Evolutionary conservation across 2,329 filamentous ascomycete species (phyloP), one percentile per base, ranked within the genome.

Genomic region (Talaromyces sp.): DNA sequence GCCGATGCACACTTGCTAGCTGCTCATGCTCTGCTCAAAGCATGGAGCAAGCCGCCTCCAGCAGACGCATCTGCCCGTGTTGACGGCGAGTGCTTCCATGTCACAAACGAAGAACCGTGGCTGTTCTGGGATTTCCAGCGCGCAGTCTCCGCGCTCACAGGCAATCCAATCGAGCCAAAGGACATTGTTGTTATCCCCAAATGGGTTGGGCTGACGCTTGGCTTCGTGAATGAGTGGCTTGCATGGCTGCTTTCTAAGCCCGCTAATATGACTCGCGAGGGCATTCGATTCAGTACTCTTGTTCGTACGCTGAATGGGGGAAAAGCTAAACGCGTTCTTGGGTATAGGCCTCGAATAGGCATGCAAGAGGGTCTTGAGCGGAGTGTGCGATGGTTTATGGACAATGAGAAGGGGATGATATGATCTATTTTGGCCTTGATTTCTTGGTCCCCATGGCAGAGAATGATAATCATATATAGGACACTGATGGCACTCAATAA

Each of bases 71-170:
- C 86, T 75, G 88, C 91, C 78, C 83, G 83, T 63, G 87, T 92
- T 56, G 90, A 93, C 72, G 95, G 93, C 62, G 88, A 96, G 74
- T 87, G 88, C 58, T 93, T 98, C 80, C 87, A 96, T 78, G 85
- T 98, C 70, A 95, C 91, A 61, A 98, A 98, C 74, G 91, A 92
- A 76, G 82, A 86, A 67, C 93, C 93, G 4, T 82, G 95, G 22
- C 93, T 93, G 73, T 96, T 96, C 76, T 96, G 95, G 87, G 92
- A 96, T 75, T 90, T 96, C 72, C 86, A 90, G 63, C 84, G 91
- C 44, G 86, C 87, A 39, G 83, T 96, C 54, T 97, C 91, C 91
- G 81, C 80, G 7, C 66, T 78, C 32, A 77, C 78, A n/a, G 76
- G 73, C 51, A 76, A 78, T 54, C 70, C 77, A 4, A 77, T 81